phyloP scores from a whole-genome alignment of 306 rosid species.

The Lupinus albus region DNA sequence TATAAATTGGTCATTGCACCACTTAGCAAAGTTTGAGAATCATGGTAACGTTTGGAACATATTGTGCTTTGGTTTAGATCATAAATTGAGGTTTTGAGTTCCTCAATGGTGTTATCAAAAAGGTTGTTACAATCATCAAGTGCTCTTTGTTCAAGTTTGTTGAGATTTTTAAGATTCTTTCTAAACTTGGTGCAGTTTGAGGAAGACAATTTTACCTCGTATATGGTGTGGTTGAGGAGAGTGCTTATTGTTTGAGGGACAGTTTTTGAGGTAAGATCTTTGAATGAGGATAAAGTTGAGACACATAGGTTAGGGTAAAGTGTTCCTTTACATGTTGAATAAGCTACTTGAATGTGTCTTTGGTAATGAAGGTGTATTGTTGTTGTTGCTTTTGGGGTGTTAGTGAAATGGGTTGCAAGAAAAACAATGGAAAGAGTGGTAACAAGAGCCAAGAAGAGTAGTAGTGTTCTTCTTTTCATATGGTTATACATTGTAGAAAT shows the following conservation, averaged over 20 bases:
- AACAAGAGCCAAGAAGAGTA: conserved; percentile 38
- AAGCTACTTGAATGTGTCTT: conserved; percentile 55
- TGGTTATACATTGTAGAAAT: conserved; percentile 40
- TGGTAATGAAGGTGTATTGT: conserved; percentile 32
- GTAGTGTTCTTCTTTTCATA: conserved; percentile 30
- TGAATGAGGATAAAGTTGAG: conserved; percentile 62
- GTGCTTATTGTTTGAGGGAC: conserved; percentile 55
- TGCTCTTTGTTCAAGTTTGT: conserved; percentile 49
- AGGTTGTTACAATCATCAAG: conserved; percentile 76
- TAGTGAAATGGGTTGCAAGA: conserved; percentile 26
- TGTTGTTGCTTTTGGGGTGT: conserved; percentile 1
- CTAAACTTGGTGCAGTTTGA: conserved; percentile 50
- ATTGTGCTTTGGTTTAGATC: conserved; percentile 49
- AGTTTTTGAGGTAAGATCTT: conserved; percentile 58
- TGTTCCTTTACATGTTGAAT: conserved; percentile 69
- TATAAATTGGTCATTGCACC: conserved; percentile 83
- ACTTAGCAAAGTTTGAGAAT: conserved; percentile 64
- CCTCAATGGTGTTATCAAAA: conserved; percentile 51
- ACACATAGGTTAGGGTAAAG: conserved; percentile 74
- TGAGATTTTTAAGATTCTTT: conserved; percentile 29
- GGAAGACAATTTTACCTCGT: conserved; percentile 55
- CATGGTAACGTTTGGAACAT: conserved; percentile 33
- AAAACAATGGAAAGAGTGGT: conserved; percentile 24
- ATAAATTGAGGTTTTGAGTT: conserved; percentile 50
- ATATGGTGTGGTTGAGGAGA: conserved; percentile 49